Conservation (phyloP, 2,329 filamentous ascomycete species). For the Pseudovirgaria hyperparasitica region DNA sequence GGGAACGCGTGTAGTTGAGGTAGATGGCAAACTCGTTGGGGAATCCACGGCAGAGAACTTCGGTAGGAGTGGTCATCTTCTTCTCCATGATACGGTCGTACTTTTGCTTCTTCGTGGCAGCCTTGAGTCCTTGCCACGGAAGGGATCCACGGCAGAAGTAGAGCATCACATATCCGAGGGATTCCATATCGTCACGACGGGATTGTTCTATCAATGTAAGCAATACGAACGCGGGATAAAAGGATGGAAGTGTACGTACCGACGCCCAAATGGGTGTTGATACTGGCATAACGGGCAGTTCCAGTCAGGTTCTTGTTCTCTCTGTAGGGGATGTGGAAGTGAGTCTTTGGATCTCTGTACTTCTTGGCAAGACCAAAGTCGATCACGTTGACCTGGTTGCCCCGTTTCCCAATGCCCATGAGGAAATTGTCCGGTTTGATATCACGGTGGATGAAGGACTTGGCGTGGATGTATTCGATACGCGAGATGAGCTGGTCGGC, state of each 20-base stretch:
- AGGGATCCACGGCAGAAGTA: slow-evolving; percentile 99
- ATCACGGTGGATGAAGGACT: slow-evolving; percentile 98
- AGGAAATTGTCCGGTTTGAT: slow-evolving; percentile 99
- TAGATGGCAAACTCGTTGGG: slow-evolving; percentile 99
- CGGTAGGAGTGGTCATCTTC: slow-evolving; percentile 99
- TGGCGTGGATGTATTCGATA: slow-evolving; percentile 99
- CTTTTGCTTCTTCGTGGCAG: slow-evolving; percentile 99
- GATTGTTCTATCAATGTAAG: slow-evolving; percentile 63
- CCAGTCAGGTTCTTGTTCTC: slow-evolving; percentile 99
- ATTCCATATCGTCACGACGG: slow-evolving; percentile 98
- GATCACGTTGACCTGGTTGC: slow-evolving; percentile 98
- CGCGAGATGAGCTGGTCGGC: slow-evolving; percentile 98
- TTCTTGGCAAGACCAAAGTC: slow-evolving; percentile 99
- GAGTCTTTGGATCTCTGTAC: slow-evolving; percentile 98
- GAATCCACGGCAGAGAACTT: slow-evolving; percentile 97
- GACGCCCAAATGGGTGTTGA: slow-evolving; percentile 97
- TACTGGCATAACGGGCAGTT: slow-evolving; percentile 94
- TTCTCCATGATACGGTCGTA: slow-evolving; percentile 99
- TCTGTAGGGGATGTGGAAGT: slow-evolving; percentile 98
- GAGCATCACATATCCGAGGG: slow-evolving; percentile 96
- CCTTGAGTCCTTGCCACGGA: slow-evolving; percentile 97
- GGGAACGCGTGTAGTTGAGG: slow-evolving; percentile 95
- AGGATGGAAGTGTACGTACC: slow-evolving; percentile 39
- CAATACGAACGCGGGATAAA: slow-evolving; percentile 2
- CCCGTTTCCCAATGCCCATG: slow-evolving; percentile 97